A percentile compares a stretch with the other conserved stretches of the same genome.
These are phyloP conservation scores for Backusella sp. DNA, from an alignment of 192 early-diverging fungal genomes.

Conservation along the genomic window DNA sequence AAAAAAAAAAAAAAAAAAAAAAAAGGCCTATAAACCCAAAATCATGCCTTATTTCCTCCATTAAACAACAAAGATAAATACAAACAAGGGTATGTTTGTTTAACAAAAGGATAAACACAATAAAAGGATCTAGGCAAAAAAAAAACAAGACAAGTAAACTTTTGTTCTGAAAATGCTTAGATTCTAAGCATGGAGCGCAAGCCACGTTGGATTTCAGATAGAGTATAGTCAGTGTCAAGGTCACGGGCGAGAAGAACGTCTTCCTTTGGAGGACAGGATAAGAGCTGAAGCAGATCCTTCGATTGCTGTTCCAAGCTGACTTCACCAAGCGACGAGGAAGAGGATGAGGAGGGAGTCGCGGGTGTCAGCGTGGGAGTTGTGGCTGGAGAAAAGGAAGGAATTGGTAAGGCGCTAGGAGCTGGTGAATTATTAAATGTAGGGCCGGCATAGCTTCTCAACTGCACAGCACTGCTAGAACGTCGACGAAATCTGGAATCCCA, in stretches of 20 bases:
- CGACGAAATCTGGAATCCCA: neutral
- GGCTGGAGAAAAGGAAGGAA: conserved; percentile 46
- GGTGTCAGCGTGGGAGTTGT: conserved; percentile 23
- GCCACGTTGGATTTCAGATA: conserved; percentile 50
- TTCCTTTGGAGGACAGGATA: conserved; percentile 21
- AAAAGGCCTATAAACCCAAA: neutral
- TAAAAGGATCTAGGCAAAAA: conserved; percentile 11
- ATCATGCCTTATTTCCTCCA: neutral
- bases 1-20: neutral
- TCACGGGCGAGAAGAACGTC: conserved; percentile 6
- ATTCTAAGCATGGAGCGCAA: conserved; percentile 51
- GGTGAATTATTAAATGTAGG: conserved; percentile 59
- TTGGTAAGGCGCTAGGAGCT: conserved; percentile 50
- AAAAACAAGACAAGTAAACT: neutral
- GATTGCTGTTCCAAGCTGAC: conserved; percentile 15
- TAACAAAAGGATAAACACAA: neutral
- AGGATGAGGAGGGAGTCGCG: neutral
- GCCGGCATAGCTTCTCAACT: conserved; percentile 44
- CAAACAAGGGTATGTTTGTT: neutral
- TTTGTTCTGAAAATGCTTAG: conserved; percentile 18
- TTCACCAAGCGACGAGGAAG: neutral
- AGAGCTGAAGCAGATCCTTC: conserved; percentile 15
- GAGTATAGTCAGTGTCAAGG: conserved; percentile 16
- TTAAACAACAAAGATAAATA: neutral
- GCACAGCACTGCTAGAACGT: neutral